Evolutionary conservation across 768 basidiomycete genomes (phyloP).

Genomic region (Boletus rubroflammeus): DNA sequence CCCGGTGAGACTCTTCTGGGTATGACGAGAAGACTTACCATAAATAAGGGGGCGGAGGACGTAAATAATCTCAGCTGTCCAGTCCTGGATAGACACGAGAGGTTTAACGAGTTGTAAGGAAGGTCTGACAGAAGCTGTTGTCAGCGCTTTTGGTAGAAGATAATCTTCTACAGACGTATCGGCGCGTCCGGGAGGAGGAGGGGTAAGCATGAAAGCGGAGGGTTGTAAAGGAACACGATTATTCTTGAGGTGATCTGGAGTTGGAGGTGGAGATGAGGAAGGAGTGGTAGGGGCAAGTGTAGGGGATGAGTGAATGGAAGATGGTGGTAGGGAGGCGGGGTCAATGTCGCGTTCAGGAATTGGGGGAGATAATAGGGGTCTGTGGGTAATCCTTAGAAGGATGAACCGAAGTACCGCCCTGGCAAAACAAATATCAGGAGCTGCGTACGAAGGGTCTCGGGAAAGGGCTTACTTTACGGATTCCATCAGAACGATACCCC

Average conservation of each 20-base stretch:
- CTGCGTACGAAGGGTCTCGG: not conserved
- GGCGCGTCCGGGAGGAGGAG: conserved; percentile 47
- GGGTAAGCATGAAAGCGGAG: conserved; percentile 54
- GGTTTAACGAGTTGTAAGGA: conserved; percentile 63
- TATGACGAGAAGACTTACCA: conserved; percentile 43
- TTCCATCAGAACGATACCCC: conserved; percentile 74
- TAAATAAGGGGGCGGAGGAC: conserved; percentile 73
- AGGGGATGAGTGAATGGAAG: conserved; percentile 53
- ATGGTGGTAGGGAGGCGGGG: conserved; percentile 58
- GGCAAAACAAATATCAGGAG: conserved; percentile 12
- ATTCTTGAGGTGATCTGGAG: conserved; percentile 79
- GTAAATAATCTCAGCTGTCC: conserved; percentile 71
- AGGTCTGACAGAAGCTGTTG: conserved; percentile 66
- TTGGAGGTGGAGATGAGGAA: conserved; percentile 51
- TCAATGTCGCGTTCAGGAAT: conserved; percentile 89
- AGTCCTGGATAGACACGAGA: conserved; percentile 63
- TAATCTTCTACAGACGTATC: conserved; percentile 71
- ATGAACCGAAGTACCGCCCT: conserved; percentile 75
- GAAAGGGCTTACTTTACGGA: conserved; percentile 65
- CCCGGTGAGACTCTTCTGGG: conserved; percentile 3
- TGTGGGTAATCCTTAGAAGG: conserved; percentile 68
- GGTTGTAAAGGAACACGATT: conserved; percentile 66
- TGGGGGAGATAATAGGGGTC: conserved; percentile 73
- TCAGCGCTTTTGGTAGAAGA: conserved; percentile 77
- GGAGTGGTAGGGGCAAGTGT: conserved; percentile 59